Evolutionary conservation across 176 grass and related monocot species (phyloP).

Genomic region (Hordeum vulgare): DNA sequence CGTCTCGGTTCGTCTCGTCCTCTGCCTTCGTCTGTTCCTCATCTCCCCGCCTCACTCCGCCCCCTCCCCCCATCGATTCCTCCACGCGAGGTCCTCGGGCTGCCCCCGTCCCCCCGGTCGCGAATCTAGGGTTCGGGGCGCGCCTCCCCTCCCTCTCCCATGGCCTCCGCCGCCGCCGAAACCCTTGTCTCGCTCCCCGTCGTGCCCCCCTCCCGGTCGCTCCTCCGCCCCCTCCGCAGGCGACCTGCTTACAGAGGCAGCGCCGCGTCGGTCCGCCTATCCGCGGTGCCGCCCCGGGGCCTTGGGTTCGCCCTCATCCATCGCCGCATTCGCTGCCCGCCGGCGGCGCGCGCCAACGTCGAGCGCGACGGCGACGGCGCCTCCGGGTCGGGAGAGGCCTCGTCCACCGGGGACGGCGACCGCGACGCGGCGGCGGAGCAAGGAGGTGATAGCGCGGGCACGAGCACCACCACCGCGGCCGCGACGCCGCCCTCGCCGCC

Average conservation of each 20-base stretch:
- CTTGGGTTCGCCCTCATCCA: constrained; percentile 37
- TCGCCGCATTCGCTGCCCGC: constrained; percentile 30
- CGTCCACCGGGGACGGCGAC: constrained; percentile 32
- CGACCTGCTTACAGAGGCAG: background rate
- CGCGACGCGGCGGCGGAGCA: constrained; percentile 19
- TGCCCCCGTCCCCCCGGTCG: background rate
- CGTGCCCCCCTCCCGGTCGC: constrained; percentile 31
- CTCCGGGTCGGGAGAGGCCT: constrained; percentile 16
- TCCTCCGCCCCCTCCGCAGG: constrained; percentile 17
- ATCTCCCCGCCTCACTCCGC: constrained; percentile 1
- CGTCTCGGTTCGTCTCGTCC: background rate
- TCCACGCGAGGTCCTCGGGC: constrained; percentile 2
- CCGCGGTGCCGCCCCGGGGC: constrained; percentile 44
- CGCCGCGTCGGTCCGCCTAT: constrained; percentile 30
- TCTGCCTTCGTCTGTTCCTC: constrained; percentile 26
- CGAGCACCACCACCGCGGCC: constrained; percentile 35
- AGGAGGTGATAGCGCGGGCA: constrained; percentile 15
- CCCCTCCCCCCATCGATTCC: constrained; percentile 9
- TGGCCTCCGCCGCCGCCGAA: constrained; percentile 48
- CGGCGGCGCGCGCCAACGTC: constrained; percentile 44
- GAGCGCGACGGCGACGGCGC: constrained; percentile 25
- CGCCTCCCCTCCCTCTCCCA: background rate
- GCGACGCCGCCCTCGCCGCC: constrained; percentile 19
- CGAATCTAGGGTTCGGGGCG: constrained; percentile 11
- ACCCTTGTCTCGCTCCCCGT: constrained; percentile 49